Evolutionary conservation across 768 basidiomycete genomes (phyloP).

Genomic region (Suillus subalutaceus): DNA sequence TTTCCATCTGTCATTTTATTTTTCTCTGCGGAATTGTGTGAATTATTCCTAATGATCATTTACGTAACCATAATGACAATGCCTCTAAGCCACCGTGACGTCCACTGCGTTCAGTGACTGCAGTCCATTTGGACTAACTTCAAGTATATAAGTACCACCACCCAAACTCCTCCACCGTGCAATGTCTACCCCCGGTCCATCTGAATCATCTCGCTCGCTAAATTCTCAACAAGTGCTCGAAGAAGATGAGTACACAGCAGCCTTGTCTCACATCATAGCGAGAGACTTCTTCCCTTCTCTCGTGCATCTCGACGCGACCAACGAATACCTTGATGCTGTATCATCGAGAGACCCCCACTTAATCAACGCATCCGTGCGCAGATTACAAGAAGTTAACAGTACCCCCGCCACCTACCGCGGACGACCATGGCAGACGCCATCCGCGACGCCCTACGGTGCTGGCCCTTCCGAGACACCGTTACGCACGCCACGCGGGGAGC

Average conservation of each 20-base stretch:
- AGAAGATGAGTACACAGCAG: conserved; percentile 94
- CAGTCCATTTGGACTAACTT: neutral
- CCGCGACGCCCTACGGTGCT: conserved; percentile 65
- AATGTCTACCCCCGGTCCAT: conserved; percentile 37
- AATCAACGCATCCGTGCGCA: conserved; percentile 76
- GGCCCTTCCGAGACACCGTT: conserved; percentile 70
- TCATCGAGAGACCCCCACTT: conserved; percentile 73
- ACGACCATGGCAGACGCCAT: conserved; percentile 47
- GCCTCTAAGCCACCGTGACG: neutral
- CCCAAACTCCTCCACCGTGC: neutral
- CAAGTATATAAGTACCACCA: neutral
- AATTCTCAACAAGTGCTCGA: conserved; percentile 75
- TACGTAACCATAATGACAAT: conserved; percentile 4
- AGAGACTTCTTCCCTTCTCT: conserved; percentile 98
- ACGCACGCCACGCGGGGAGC: conserved; percentile 46
- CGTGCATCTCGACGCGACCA: conserved; percentile 85
- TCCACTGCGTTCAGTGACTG: neutral
- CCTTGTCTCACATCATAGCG: conserved; percentile 89
- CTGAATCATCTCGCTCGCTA: conserved; percentile 54
- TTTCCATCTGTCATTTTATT: conserved; percentile 7
- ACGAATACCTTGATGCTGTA: conserved; percentile 82
- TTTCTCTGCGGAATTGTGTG: conserved; percentile 12
- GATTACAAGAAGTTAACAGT: conserved; percentile 60
- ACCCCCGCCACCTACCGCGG: conserved; percentile 50
- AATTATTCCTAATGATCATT: conserved; percentile 13